Percentiles rank a stretch among this genome's conserved stretches.
These are phyloP conservation scores for Hemisphaericaspora subhashii DNA, from an alignment of 1,139 yeast species.

Conservation along the genomic window DNA sequence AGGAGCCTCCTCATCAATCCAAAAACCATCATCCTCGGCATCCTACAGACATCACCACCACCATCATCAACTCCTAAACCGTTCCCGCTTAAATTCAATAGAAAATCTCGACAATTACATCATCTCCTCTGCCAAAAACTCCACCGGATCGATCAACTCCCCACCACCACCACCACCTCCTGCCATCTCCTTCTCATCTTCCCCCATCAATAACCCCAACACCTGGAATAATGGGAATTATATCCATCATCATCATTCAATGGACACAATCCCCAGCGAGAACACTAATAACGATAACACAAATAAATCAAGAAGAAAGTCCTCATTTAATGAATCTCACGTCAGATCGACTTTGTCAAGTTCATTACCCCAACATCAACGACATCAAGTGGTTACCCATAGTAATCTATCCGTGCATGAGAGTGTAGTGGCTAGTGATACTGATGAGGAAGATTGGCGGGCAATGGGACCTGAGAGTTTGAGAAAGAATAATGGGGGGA, in stretches of 20 bases:
- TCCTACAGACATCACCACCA: slow-evolving; percentile 25
- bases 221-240: slow-evolving; percentile 24
- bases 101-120: slow-evolving; percentile 47
- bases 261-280: slow-evolving; percentile 5
- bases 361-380: slow-evolving; percentile 22
- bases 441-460: slow-evolving; percentile 97
- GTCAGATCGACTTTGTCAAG: slow-evolving; percentile 41
- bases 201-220: slow-evolving; percentile 28
- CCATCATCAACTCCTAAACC: slow-evolving; percentile 35
- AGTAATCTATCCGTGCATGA: slow-evolving; percentile 3
- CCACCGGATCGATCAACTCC: slow-evolving; percentile 36
- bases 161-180: slow-evolving; percentile 46
- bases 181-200: slow-evolving; percentile 21
- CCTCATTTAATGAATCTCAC: slow-evolving; percentile 47
- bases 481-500: slow-evolving; percentile 39
- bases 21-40: slow-evolving; percentile 7
- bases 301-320: slow-evolving; percentile 33
- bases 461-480: slow-evolving; percentile 74
- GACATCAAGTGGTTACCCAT: slow-evolving; percentile 4
- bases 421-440: slow-evolving; percentile 29
- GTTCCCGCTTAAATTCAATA: slow-evolving; percentile 45
- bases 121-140: slow-evolving; percentile 40
- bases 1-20: slow-evolving; percentile 11
- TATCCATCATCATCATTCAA: slow-evolving; percentile 9
- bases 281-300: slow-evolving; percentile 8